Conservation (phyloP, 2,329 filamentous ascomycete genomes). For the Claviceps purpurea region DNA sequence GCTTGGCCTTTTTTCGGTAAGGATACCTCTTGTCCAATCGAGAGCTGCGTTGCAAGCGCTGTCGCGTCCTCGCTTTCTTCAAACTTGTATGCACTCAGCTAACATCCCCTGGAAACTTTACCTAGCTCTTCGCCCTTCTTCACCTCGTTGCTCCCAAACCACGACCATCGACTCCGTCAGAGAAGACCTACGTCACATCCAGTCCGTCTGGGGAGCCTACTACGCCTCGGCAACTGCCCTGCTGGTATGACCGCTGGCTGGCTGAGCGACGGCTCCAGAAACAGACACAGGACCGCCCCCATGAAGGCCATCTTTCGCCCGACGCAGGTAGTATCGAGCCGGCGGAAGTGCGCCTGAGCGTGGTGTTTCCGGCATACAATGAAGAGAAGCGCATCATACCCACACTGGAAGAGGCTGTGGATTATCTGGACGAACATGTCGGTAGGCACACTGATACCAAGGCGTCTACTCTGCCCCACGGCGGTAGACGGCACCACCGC, state of each 20-base stretch:
- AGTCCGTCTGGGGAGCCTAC: constrained; percentile 36
- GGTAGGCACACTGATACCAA: constrained; percentile 32
- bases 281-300: constrained; percentile 19
- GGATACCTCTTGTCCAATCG: constrained; percentile 5
- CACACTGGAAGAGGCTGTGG: constrained; percentile 83
- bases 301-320: constrained; percentile 25
- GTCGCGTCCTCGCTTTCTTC: not conserved
- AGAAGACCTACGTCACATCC: constrained; percentile 76
- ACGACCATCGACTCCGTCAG: constrained; percentile 56
- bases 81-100: constrained; percentile 1
- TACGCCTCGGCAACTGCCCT: constrained; percentile 47
- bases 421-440: constrained; percentile 68
- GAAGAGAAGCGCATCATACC: constrained; percentile 71
- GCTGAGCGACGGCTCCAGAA: constrained; percentile 42
- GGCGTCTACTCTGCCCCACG: constrained; percentile 9
- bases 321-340: constrained; percentile 52
- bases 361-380: constrained; percentile 93
- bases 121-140: constrained; percentile 48
- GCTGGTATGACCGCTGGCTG: constrained; percentile 73
- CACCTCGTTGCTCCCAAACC: constrained; percentile 70
- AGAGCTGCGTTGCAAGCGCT: no score
- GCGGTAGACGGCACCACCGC: constrained; percentile 21
- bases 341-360: constrained; percentile 72
- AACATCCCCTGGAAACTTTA: constrained; percentile 1
- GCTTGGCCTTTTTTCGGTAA: constrained; percentile 24